A percentile compares a stretch with the other conserved stretches of the same genome.
Evolutionary conservation across 768 basidiomycete species (phyloP).

Genomic region (Podaxis sp.): DNA sequence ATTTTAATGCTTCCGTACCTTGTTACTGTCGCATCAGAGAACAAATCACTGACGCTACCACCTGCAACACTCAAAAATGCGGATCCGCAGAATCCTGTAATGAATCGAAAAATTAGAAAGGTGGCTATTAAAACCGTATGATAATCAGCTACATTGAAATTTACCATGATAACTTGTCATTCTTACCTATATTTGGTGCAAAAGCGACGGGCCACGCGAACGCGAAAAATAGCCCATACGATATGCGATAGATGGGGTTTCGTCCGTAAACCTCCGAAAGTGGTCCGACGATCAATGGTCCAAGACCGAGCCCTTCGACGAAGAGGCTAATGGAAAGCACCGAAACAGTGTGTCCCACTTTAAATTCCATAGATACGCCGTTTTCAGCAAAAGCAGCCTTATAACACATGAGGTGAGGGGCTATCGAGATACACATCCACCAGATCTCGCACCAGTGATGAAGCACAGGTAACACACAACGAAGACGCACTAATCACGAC

Average conservation of each 20-base stretch:
- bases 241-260: slow-evolving; percentile 55
- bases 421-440: background rate
- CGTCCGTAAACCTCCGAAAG: slow-evolving; percentile 59
- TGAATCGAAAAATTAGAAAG: slow-evolving; percentile 53
- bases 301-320: slow-evolving; percentile 54
- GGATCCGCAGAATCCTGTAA: slow-evolving; percentile 53
- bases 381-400: slow-evolving; percentile 66
- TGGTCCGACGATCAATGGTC: slow-evolving; percentile 52
- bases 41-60: slow-evolving; percentile 53
- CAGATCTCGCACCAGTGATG: slow-evolving; percentile 42
- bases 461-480: slow-evolving; percentile 50
- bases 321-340: slow-evolving; percentile 54
- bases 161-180: background rate
- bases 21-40: slow-evolving; percentile 51
- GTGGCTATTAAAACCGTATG: slow-evolving; percentile 34
- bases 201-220: slow-evolving; percentile 74
- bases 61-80: slow-evolving; percentile 55
- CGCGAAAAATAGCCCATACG: slow-evolving; percentile 56
- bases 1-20: slow-evolving; percentile 35
- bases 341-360: slow-evolving; percentile 41
- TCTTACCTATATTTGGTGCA: slow-evolving; percentile 56
- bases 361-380: slow-evolving; percentile 47
- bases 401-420: background rate
- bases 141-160: background rate
- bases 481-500: slow-evolving; percentile 41